Percentiles rank a stretch among this genome's conserved stretches.
These are phyloP conservation scores for Pleurotus giganteus DNA, from an alignment of 768 basidiomycete species.

Conservation along the genomic window DNA sequence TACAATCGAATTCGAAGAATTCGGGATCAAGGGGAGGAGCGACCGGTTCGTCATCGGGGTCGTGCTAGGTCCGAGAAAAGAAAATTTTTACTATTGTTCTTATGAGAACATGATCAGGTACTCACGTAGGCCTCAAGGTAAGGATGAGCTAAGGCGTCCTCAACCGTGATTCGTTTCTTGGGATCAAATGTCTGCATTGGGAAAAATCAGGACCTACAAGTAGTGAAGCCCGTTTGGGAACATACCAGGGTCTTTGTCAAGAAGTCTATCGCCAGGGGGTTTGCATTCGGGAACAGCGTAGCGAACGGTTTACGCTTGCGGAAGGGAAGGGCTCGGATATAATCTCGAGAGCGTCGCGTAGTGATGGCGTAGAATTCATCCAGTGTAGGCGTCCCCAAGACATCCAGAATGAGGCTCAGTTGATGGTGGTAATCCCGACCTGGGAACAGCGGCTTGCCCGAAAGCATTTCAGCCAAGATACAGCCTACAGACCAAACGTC, in stretches of 20 bases:
- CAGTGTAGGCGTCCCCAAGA: slow-evolving; percentile 87
- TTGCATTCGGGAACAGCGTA: slow-evolving; percentile 72
- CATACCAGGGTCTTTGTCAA: slow-evolving; percentile 80
- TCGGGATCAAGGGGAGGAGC: slow-evolving; percentile 94
- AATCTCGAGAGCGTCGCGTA: slow-evolving; percentile 74
- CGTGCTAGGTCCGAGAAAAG: slow-evolving; percentile 52
- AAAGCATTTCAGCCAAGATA: slow-evolving; percentile 88
- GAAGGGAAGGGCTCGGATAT: slow-evolving; percentile 87
- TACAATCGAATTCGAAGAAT: slow-evolving; percentile 97
- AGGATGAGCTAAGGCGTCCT: slow-evolving; percentile 92
- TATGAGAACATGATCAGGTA: neutral
- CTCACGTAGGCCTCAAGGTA: slow-evolving; percentile 90
- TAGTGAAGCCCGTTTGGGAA: slow-evolving; percentile 9
- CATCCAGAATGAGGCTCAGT: slow-evolving; percentile 87
- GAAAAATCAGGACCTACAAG: neutral
- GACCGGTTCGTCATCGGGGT: slow-evolving; percentile 94
- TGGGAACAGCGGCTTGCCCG: slow-evolving; percentile 90
- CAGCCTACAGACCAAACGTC: slow-evolving; percentile 89
- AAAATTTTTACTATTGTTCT: neutral
- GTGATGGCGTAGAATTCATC: slow-evolving; percentile 96
- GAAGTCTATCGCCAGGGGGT: slow-evolving; percentile 58
- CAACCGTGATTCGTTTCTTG: slow-evolving; percentile 93
- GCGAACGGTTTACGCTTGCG: slow-evolving; percentile 73
- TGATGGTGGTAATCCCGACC: slow-evolving; percentile 98
- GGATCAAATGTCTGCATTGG: slow-evolving; percentile 92